Base-by-base conservation (phyloP, 495 filamentous ascomycete genomes). In the Penicillium atrosanguineum region DNA sequence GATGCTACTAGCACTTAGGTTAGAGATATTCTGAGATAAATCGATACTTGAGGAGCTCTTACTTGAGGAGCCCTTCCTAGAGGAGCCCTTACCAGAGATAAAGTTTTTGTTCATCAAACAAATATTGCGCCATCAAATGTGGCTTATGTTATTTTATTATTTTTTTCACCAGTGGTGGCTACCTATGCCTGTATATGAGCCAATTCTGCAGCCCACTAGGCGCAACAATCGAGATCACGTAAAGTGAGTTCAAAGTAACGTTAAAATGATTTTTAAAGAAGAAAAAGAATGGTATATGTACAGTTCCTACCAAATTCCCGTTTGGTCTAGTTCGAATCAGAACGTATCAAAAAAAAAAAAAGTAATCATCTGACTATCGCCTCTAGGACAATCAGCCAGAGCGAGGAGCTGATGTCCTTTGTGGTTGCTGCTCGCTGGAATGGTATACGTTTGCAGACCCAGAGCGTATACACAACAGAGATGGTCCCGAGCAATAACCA, bases 211-310 rank as follows among this genome's bases (percentile, higher is more conserved):
- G 23, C 23, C 5, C 23, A 5, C 2, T 2, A 23, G 23, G 23
- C 5, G 23, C 2, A 23, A 15, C 28, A 5, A 15, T 31, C 7
- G 28, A 34, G 31, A 14, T 11, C 11, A 34, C 11, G 11, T 34
- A 4, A 34, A 34, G 8, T 34, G 11, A 34, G 14, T 37, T 41
- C 34, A 12, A 25, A 11, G 19, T 49, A 36, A 25, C 46, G 40
- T 41, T 29, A 41, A 46, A 31, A 31, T 16, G 43, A 44, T 23
- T 44, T 7, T 16, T 3, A 25, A 28, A 29, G 29, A 18, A 44
- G 23, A 43, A 51, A 11, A 14, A 43, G 28, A 14, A 34, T 21
- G 42, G 40, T 52, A 52, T 57, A 52, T 57, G 23, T 57, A 57
- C 54, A 51, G n/a, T 26, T 31, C 7, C 16, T 28, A 14, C 9